Conservation (phyloP, 164 flowering plant species). For the Magnolia kwangsiensis region DNA sequence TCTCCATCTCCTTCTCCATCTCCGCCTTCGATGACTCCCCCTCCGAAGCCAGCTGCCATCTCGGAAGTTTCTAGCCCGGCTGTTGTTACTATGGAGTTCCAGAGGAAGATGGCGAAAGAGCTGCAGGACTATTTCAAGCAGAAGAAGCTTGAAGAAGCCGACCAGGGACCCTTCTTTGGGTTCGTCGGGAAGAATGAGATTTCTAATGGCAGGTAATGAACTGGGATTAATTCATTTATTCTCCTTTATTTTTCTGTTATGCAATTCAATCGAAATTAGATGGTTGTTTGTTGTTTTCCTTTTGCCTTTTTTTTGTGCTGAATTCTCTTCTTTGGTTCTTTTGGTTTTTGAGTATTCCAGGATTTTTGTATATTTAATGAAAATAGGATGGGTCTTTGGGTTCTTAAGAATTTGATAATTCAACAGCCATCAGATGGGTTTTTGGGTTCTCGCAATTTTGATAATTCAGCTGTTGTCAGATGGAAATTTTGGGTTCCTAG, state of each 20-base stretch:
- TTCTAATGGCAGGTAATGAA: slow-evolving; percentile 75
- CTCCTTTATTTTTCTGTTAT: background rate
- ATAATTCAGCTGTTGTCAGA: too few relatives aligned
- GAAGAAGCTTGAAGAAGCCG: slow-evolving; percentile 84
- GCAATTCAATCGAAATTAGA: too few relatives aligned
- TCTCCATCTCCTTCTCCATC: slow-evolving; percentile 38
- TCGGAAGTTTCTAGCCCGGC: slow-evolving; percentile 13
- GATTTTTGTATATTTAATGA: background rate
- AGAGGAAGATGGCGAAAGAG: slow-evolving; percentile 92
- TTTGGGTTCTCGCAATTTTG: background rate
- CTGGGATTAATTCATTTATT: background rate
- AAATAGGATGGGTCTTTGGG: background rate
- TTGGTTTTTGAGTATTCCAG: background rate
- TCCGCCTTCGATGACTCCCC: slow-evolving; percentile 27
- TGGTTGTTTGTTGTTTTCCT: too few relatives aligned
- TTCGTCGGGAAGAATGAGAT: slow-evolving; percentile 84
- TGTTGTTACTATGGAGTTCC: slow-evolving; percentile 77
- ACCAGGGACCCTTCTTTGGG: slow-evolving; percentile 91
- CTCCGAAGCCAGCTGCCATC: slow-evolving; percentile 24
- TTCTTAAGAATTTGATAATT: background rate
- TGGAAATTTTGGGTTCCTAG: too few relatives aligned
- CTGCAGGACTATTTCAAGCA: slow-evolving; percentile 82
- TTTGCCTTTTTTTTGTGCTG: too few relatives aligned
- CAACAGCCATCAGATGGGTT: background rate
- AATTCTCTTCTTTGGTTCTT: background rate